phyloP scores from a whole-genome alignment of 2,329 filamentous ascomycete species.

The Alternaria alternata region DNA sequence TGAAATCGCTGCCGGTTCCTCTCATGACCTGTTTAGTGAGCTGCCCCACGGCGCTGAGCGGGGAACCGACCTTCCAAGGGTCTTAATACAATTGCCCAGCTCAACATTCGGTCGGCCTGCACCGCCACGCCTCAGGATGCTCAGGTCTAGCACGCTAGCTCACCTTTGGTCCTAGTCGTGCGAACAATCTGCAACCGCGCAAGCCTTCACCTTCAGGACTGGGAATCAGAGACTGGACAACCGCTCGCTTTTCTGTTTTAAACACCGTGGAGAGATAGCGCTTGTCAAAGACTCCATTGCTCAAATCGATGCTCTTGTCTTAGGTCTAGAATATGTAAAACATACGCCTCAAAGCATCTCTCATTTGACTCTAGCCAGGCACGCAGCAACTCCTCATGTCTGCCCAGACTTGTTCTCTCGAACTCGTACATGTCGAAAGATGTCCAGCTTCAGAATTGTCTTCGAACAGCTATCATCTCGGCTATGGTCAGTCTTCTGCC shows the following conservation, averaged over 20 bases:
- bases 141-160: not conserved
- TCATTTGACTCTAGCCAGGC: fast-evolving
- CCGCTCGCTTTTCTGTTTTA: not conserved
- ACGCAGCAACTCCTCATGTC: too few relatives aligned
- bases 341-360: too few relatives aligned
- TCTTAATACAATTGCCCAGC: not conserved
- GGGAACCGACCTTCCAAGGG: not conserved
- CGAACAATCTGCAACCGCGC: too few relatives aligned
- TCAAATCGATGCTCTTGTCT: too few relatives aligned
- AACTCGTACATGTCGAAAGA: too few relatives aligned
- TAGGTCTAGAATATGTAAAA: too few relatives aligned
- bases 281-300: not conserved
- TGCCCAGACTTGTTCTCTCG: too few relatives aligned
- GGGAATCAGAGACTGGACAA: not conserved
- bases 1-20: not conserved
- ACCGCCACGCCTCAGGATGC: too few relatives aligned
- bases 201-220: not conserved
- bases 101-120: too few relatives aligned
- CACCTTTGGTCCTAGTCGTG: too few relatives aligned
- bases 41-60: not conserved
- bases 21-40: not conserved
- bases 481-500: constrained; percentile 1
- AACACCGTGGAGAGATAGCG: not conserved
- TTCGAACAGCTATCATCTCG: not conserved
- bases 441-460: not conserved